Evolutionary conservation across 2,329 filamentous ascomycete genomes (phyloP).

Genomic region (Fusarium mexicanum): DNA sequence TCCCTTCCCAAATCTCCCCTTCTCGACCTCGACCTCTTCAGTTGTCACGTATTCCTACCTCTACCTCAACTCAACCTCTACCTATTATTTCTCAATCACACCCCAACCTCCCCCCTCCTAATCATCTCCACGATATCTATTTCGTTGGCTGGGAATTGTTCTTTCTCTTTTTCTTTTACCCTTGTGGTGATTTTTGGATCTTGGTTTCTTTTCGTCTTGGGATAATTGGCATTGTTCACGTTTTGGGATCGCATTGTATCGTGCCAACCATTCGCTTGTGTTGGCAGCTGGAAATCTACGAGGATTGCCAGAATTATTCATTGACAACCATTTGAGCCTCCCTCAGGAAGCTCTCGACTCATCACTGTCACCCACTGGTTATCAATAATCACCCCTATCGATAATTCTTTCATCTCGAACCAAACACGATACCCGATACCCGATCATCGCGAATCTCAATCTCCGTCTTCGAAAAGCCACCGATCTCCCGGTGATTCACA

Average conservation of each 20-base stretch:
- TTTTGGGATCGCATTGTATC: slow-evolving; percentile 17
- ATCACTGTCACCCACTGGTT: slow-evolving; percentile 1
- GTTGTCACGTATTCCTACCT: slow-evolving; percentile 32
- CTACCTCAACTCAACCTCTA: neutral
- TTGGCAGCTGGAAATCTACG: slow-evolving; percentile 6
- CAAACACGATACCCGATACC: neutral
- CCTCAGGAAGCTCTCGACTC: slow-evolving; percentile 16
- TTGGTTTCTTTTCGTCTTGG: slow-evolving; percentile 32
- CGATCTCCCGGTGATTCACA: neutral
- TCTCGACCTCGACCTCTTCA: slow-evolving; percentile 29
- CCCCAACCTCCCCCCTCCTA: slow-evolving; percentile 33
- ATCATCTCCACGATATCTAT: slow-evolving; percentile 22
- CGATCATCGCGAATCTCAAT: neutral
- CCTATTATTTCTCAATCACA: slow-evolving; percentile 30
- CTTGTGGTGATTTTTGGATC: slow-evolving; percentile 25
- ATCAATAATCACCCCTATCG: neutral
- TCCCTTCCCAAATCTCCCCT: slow-evolving; percentile 25
- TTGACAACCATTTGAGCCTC: slow-evolving; percentile 25
- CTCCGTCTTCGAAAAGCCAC: neutral
- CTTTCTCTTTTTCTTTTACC: slow-evolving; percentile 7
- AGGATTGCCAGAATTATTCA: slow-evolving; percentile 5
- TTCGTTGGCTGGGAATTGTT: slow-evolving; percentile 15
- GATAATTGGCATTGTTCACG: slow-evolving; percentile 27
- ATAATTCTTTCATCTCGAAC: neutral
- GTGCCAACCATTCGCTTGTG: slow-evolving; percentile 13